phyloP scores from a whole-genome alignment of 164 flowering plant genomes.

The Vitis amurensis region DNA sequence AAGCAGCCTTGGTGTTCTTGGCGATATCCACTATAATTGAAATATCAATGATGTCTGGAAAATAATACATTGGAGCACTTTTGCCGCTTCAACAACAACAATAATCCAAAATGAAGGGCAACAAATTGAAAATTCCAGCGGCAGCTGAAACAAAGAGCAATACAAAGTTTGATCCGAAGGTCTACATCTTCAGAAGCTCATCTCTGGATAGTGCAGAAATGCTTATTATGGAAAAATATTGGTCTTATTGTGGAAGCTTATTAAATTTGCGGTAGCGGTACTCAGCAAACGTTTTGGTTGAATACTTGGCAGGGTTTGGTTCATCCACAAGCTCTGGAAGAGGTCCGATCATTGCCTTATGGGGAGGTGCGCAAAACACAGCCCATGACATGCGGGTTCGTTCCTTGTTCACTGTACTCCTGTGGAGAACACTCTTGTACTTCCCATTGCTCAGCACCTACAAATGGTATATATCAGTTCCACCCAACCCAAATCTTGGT shows the following conservation, averaged over 20 bases:
- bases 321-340: slow-evolving; percentile 37
- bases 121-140: too few species aligned
- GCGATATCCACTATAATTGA: too few species aligned
- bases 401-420: slow-evolving; percentile 58
- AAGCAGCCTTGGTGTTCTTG: too few species aligned
- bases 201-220: too few species aligned
- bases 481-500: too few species aligned
- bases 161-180: too few species aligned
- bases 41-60: too few species aligned
- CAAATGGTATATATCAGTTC: background rate
- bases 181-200: too few species aligned
- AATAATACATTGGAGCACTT: too few species aligned
- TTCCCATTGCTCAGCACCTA: slow-evolving; percentile 61
- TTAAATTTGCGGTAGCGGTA: slow-evolving; percentile 48
- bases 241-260: slow-evolving; percentile 36
- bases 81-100: too few species aligned
- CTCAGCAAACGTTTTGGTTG: slow-evolving; percentile 46
- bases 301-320: slow-evolving; percentile 34
- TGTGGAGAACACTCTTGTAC: slow-evolving; percentile 53
- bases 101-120: too few species aligned
- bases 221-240: background rate
- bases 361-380: slow-evolving; percentile 43
- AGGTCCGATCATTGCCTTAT: slow-evolving; percentile 42
- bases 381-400: slow-evolving; percentile 56
- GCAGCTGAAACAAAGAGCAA: too few species aligned